Evolutionary conservation across 2,329 filamentous ascomycete genomes (phyloP).

Genomic region (Hymenoscyphus infarciens): DNA sequence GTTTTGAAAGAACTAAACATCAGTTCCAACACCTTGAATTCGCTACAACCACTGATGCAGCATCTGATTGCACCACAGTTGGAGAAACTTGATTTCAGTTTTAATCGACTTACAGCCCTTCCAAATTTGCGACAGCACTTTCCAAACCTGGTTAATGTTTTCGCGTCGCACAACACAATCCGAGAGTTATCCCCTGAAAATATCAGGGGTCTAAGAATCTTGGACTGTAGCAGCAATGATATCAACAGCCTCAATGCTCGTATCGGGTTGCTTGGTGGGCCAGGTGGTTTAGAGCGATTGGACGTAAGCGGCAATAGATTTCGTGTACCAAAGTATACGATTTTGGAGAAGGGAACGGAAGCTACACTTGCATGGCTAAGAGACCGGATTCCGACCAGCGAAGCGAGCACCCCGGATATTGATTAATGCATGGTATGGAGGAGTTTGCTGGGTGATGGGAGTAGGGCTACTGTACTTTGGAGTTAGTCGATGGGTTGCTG

Average conservation of each 20-base stretch:
- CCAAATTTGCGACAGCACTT: conserved; percentile 65
- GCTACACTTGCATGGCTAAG: conserved; percentile 77
- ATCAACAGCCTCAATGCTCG: conserved; percentile 77
- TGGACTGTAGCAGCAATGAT: conserved; percentile 82
- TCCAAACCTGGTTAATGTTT: conserved; percentile 65
- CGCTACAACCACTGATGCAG: conserved; percentile 61
- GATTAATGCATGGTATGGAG: conserved; percentile 19
- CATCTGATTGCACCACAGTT: conserved; percentile 71
- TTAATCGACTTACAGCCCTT: conserved; percentile 73
- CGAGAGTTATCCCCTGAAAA: conserved; percentile 67
- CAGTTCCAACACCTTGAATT: conserved; percentile 68
- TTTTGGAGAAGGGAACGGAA: conserved; percentile 84
- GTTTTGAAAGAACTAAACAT: conserved; percentile 75
- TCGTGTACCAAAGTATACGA: conserved; percentile 77
- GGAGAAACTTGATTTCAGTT: conserved; percentile 73
- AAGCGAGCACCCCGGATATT: conserved; percentile 25
- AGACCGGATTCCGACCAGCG: conserved; percentile 63
- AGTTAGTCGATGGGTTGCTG: conserved; percentile 9
- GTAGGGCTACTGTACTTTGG: background rate
- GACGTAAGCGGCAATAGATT: conserved; percentile 85
- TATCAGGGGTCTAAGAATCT: conserved; percentile 68
- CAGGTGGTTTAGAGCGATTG: conserved; percentile 57
- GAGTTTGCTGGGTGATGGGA: background rate
- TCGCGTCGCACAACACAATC: conserved; percentile 78
- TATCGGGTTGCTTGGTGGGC: conserved; percentile 70